Percentiles rank a stretch among this genome's conserved stretches.
Conservation (phyloP, 2,329 filamentous ascomycete species). For the Arthrobotrys conoides region DNA sequence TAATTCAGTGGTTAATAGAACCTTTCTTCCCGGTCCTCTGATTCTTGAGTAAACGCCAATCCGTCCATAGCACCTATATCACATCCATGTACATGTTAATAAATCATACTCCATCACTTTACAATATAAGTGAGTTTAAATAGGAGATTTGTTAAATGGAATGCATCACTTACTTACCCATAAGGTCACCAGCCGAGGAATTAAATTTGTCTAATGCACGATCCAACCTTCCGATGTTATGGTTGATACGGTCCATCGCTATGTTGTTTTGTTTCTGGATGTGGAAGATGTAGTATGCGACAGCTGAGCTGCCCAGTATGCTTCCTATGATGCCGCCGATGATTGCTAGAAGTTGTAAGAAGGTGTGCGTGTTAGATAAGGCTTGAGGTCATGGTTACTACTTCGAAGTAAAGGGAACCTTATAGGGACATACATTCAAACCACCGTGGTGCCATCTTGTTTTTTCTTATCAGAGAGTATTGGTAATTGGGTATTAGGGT, state of each 20-base stretch:
- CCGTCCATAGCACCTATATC: neutral
- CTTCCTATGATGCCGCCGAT: slow-evolving; percentile 41
- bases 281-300: slow-evolving; percentile 18
- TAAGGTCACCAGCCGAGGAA: slow-evolving; percentile 8
- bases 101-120: neutral
- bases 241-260: neutral
- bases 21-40: neutral
- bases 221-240: slow-evolving; percentile 4
- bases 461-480: neutral
- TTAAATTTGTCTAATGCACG: slow-evolving; percentile 16
- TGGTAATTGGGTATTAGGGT: no score
- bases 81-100: neutral
- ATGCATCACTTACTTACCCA: neutral
- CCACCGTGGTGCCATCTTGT: slow-evolving; percentile 25
- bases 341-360: slow-evolving; percentile 27
- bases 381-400: no score
- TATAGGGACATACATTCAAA: slow-evolving; percentile 41
- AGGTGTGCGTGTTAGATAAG: no score
- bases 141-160: no score
- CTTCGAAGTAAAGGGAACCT: no score
- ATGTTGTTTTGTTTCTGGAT: neutral
- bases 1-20: neutral
- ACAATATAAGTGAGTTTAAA: no score
- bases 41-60: neutral
- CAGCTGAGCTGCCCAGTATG: slow-evolving; percentile 24